Percentiles rank a stretch among this genome's conserved stretches.
Evolutionary conservation across 805 yeast genomes (phyloP).

Genomic region (Metschnikowia orientalis): DNA sequence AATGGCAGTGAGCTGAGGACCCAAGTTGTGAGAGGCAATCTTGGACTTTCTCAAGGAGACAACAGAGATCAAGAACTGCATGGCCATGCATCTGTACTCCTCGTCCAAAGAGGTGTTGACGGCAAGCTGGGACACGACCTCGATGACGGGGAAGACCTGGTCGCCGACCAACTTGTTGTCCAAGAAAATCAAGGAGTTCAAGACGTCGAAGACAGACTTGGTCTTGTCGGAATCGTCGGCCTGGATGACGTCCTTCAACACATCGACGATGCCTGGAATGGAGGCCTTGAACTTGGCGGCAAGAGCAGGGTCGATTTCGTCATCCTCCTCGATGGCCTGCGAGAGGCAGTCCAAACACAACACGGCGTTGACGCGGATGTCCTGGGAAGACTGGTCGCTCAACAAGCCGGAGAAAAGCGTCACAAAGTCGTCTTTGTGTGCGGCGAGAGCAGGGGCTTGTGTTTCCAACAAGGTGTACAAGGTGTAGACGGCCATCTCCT

Average conservation of each 20-base stretch:
- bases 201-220: slow-evolving; percentile 73
- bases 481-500: slow-evolving; percentile 82
- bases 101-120: slow-evolving; percentile 62
- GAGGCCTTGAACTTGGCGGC: slow-evolving; percentile 57
- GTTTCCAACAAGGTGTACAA: slow-evolving; percentile 75
- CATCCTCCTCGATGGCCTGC: slow-evolving; percentile 59
- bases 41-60: slow-evolving; percentile 78
- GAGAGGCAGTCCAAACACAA: slow-evolving; percentile 74
- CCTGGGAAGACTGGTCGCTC: slow-evolving; percentile 55
- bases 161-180: slow-evolving; percentile 80
- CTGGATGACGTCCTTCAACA: slow-evolving; percentile 67
- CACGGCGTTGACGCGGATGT: slow-evolving; percentile 78
- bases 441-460: slow-evolving; percentile 52
- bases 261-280: slow-evolving; percentile 77
- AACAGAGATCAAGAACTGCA: slow-evolving; percentile 78
- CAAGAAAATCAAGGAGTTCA: slow-evolving; percentile 71
- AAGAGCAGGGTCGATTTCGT: slow-evolving; percentile 38
- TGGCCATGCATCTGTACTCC: slow-evolving; percentile 76
- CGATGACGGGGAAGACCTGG: slow-evolving; percentile 61
- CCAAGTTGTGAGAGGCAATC: slow-evolving; percentile 74
- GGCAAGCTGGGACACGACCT: slow-evolving; percentile 73
- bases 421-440: slow-evolving; percentile 63
- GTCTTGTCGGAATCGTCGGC: slow-evolving; percentile 70
- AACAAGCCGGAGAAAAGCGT: slow-evolving; percentile 66
- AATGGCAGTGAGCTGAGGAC: slow-evolving; percentile 69